Evolutionary conservation across 345 rosid genomes (phyloP), one percentile per base, ranked within the genome.

Genomic region (Populus simonii): DNA sequence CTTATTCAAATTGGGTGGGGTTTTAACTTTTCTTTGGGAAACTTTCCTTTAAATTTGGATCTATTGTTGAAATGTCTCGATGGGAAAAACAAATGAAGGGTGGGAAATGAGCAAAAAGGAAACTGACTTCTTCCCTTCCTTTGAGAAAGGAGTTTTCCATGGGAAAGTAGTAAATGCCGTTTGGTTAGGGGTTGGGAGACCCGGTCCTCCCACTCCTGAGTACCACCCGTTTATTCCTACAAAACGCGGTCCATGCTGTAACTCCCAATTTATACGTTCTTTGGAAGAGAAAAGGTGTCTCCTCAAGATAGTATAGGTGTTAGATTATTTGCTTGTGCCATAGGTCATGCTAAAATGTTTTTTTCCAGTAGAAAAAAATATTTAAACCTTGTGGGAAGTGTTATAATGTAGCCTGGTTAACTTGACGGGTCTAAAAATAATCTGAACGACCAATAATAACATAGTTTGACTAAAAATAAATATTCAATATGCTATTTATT

Each of bases 11-110:
- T 20, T 2, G 45, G 51, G 49, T 25, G 2, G 45, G 51, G 49
- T 29, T 43, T 61, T 73, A 76, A 74, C 73, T 45, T 65, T 57
- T 71, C 35, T 61, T 29, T 33, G 65, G 83, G 84, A 61, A 62
- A 66, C 29, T 73, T 80, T 62, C 86, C 90, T 79, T 61, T 39
- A 85, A 89, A 71, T 33, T 49, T 74, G 88, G 90, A 87, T 86
- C 90, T 80, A 74, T 74, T 4, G 84, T 87, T 84, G 89, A 86
- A 86, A 85, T 80, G 82, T 82, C 74, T 65, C n/a, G 65, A 23
- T 59, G 65, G 65, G 80, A 71, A 49, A 36, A n/a, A 41, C 31
- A 41, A 83, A 80, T 38, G 84, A 82, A 75, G 79, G 86, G 86
- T 81, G 79, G 73, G 85, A 80, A 82, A 84, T 71, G 61, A 55